These are phyloP conservation scores for Haberlea rhodopensis DNA, from an alignment of 257 asterid species.

Conservation along the genomic window DNA sequence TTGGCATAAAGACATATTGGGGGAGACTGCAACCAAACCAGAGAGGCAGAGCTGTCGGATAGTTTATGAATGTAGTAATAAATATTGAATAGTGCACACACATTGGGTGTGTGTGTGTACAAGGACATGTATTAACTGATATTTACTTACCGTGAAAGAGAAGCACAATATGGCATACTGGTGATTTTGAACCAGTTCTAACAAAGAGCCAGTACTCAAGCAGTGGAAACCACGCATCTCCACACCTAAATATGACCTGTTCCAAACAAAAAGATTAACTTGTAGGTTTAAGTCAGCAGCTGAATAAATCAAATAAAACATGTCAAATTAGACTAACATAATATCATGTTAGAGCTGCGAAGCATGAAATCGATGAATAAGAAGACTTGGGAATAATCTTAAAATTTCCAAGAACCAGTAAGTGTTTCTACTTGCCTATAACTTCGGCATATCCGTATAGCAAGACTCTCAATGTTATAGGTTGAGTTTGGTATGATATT, in stretches of 20 bases:
- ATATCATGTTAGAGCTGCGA: neutral
- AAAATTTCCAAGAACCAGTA: neutral
- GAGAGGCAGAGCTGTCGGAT: too few species aligned
- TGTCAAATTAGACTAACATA: neutral
- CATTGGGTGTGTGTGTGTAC: too few species aligned
- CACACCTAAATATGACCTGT: conserved; percentile 40
- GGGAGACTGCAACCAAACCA: conserved; percentile 22
- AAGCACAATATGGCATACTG: conserved; percentile 40
- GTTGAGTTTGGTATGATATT: conserved; percentile 19
- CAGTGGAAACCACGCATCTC: conserved; percentile 31
- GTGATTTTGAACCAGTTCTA: conserved; percentile 31
- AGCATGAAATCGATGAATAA: neutral
- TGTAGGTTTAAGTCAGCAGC: neutral
- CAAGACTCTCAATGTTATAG: conserved; percentile 25
- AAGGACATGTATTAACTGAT: neutral
- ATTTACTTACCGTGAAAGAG: conserved; percentile 34
- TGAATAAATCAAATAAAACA: neutral
- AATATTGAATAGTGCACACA: too few species aligned
- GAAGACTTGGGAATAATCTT: conserved; percentile 10
- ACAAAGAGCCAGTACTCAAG: conserved; percentile 23
- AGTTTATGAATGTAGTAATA: too few species aligned
- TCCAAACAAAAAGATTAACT: conserved; percentile 2
- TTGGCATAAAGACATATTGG: conserved; percentile 35
- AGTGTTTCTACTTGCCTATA: conserved; percentile 36
- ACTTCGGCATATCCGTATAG: conserved; percentile 34